Evolutionary conservation across 1,139 yeast genomes (phyloP), one percentile per base, ranked within the genome.

Genomic region (Torulaspora globosa): DNA sequence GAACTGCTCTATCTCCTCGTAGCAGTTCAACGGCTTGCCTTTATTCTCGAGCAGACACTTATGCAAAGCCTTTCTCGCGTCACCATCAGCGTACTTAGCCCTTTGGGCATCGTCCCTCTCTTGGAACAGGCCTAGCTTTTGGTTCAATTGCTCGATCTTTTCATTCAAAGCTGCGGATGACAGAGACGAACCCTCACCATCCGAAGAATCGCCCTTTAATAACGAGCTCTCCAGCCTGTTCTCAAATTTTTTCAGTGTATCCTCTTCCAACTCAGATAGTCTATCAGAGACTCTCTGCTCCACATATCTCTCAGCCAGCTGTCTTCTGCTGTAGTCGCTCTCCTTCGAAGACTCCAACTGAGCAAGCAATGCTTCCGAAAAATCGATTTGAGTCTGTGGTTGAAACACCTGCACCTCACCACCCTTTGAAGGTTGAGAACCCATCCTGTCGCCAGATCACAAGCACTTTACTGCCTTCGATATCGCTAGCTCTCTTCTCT

Each of bases 251-350:
- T 71, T 67, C 48, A 78, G 67, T 30, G 90, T 75, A 51, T 82
- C 79, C 38, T 71, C 69, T 57, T 85, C 86, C 51, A 86, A 70
- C 53, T 76, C 74, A 46, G 76, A 71, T 51, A 90, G 74, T 59
- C 82, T 85, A 52, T 75, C 75, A 38, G 82, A 73, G 23, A 90
- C 92, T 60, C 84, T 75, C 46, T 84, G 84, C 65, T 89, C 90
- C 49, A 90, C 78, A 59, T 80, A 80, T 63, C 80, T 81, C 51
- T 86, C 92, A 14, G 88, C 77, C 62, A 82, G 77, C 64, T 88
- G 96, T 41, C 84, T 75, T 60, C 96, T 80, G 15, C 95, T 79
- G 65, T 79, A 85, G 64, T 89, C 90, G 7, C 94, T 79, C 73
- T 87, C 96, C 38, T 79, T 74, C 7, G 85, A 75, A 42, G 78